Base-by-base conservation (phyloP, 768 basidiomycete genomes). In the Basidioascus undulatus region DNA sequence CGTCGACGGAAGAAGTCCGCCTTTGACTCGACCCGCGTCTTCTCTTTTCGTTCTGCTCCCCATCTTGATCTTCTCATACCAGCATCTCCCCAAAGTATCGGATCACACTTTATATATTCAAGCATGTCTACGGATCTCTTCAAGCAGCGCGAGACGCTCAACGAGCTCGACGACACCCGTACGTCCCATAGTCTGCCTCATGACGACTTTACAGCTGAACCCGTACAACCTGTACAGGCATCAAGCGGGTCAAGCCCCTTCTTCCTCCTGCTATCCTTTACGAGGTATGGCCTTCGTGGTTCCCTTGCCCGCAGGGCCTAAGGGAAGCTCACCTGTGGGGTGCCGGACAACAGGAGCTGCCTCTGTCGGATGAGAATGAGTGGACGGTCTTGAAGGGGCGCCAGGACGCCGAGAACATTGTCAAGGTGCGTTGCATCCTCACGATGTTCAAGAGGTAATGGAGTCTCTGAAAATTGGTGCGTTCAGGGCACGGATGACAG, bases 401-500 rank as follows among this genome's bases (percentile, higher is more conserved):
- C 41, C 23, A 21, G 5, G 33, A 6, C 27, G 35, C 16, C 21
- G 30, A 32, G 13, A 34, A 35, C 19, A 34, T 6, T 9, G 34
- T 33, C 42, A 10, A 13, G 27, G 35, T 39, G 36, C 27, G 24
- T 39, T 5, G 10, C 21, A 10, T 21, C 8, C 16, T 1, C 84
- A 92, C 56, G 71, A 68, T 15, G 71, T 92, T n/a, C n/a, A n/a
- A n/a, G n/a, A n/a, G n/a, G n/a, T n/a, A n/a, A n/a, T n/a, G n/a
- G n/a, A n/a, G n/a, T n/a, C n/a, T n/a, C n/a, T n/a, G n/a, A n/a
- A n/a, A n/a, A n/a, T n/a, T n/a, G n/a, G n/a, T n/a, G n/a, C 36
- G 62, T 96, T 27, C 67, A 65, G 43, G 83, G 84, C 15, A 69
- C 77, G 41, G 89, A 98, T 59, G 87, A 96, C 57, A 74, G 89